phyloP scores from a whole-genome alignment of 2,329 filamentous ascomycete genomes.

The Didymella segeticola region DNA sequence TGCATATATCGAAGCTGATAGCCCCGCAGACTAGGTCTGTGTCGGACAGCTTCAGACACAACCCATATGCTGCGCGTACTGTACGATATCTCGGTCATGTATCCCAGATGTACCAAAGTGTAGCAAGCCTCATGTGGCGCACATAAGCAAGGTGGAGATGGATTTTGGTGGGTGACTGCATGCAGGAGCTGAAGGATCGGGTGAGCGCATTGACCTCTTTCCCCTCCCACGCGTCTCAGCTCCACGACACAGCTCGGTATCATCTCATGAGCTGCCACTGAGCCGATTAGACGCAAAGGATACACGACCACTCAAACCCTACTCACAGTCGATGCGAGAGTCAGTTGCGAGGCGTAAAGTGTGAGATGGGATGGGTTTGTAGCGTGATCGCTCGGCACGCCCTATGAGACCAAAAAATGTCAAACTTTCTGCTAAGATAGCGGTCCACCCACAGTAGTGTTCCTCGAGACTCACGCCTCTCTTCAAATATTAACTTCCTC shows the following conservation, averaged over 20 bases:
- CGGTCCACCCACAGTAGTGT: too few species aligned
- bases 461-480: too few species aligned
- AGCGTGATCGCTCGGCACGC: background rate
- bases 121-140: background rate
- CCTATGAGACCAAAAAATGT: background rate
- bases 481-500: too few species aligned
- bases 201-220: background rate
- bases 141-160: background rate
- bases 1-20: too few species aligned
- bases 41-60: too few species aligned
- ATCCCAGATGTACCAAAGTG: background rate
- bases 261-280: background rate
- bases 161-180: background rate
- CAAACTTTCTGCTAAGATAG: background rate
- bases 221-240: background rate
- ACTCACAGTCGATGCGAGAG: too few species aligned
- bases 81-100: background rate
- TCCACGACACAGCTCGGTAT: background rate
- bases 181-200: conserved; percentile 2
- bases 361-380: background rate
- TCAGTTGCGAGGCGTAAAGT: too few species aligned
- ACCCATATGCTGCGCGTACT: background rate
- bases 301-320: too few species aligned
- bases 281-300: background rate
- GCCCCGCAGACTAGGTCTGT: too few species aligned